Base-by-base conservation (phyloP, 2,329 filamentous ascomycete genomes). In the Diaporthe helianthi region DNA sequence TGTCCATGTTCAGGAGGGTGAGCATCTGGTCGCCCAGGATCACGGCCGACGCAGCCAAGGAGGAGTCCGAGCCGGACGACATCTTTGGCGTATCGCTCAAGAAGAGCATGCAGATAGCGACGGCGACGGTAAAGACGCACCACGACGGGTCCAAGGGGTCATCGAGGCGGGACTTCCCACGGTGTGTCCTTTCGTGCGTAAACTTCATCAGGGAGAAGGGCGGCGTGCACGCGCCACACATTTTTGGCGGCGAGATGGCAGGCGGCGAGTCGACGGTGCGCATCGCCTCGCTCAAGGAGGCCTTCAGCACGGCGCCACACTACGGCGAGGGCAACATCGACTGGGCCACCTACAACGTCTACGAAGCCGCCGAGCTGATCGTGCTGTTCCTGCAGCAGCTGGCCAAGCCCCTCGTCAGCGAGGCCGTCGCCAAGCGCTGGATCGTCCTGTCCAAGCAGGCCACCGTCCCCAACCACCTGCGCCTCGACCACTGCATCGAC, bases 351-450 rank as follows among this genome's bases (percentile, higher is more conserved):
- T 82, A 78, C 69, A 77, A 76, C 19, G 78, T 80, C 1, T 79
- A 83, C 72, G 81, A 83, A 55, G 81, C 80, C 2, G 82, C 82
- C 13, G 80, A 79, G 41, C 72, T 83, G 10, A 76, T 83, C 17
- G 73, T 83, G 29, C 69, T 79, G 7, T 83, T 75, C 72, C 77
- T 83, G 6, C 76, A 78, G 15, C 78, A 80, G 71, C 78, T 83
- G 29, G 78, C 80, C 7, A 74, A 75, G 44, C 81, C 82, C 1
- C 73, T 83, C 3, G 75, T 83, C 24, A 68, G 79, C 13, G 81
- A 82, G 69, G 68, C 76, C 0, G 76, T 80, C 4, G 80, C 76
- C 10, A 80, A 79, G 73, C 77, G 79, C 24, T 83, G 82, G 82
- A 76, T 82, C 41, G 72, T 77, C 44, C 74, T 83, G 47, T 81